phyloP scores from a whole-genome alignment of 192 early-diverging fungal species.

The Umbelopsis ramanniana region DNA sequence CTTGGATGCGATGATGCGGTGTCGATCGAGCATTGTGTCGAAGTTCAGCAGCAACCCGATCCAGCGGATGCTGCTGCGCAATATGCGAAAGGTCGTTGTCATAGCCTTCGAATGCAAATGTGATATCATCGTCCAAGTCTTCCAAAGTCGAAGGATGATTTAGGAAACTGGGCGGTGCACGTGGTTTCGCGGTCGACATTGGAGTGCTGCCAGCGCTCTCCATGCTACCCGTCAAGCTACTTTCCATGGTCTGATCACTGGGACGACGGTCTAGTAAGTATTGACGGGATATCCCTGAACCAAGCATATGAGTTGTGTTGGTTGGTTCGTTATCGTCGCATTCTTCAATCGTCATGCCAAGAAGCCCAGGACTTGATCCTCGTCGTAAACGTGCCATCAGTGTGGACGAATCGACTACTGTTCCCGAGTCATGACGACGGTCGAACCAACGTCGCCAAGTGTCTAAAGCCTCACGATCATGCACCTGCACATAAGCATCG shows the following conservation, averaged over 20 bases:
- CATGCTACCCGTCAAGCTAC: background rate
- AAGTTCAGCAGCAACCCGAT: slow-evolving; percentile 15
- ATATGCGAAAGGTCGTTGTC: background rate
- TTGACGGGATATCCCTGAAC: slow-evolving; percentile 3
- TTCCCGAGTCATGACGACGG: slow-evolving; percentile 12
- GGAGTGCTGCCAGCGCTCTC: background rate
- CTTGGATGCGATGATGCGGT: background rate
- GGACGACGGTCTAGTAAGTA: background rate
- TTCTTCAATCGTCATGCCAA: slow-evolving; percentile 6
- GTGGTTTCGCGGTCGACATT: background rate
- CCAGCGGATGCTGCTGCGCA: slow-evolving; percentile 9
- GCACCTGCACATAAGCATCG: slow-evolving; percentile 39
- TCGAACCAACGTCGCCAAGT: slow-evolving; percentile 36
- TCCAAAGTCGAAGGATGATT: background rate
- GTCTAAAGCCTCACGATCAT: slow-evolving; percentile 26
- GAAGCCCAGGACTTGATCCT: background rate
- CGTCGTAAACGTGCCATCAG: background rate
- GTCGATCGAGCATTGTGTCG: slow-evolving; percentile 12
- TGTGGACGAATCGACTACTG: background rate
- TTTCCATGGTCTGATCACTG: background rate
- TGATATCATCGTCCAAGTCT: slow-evolving; percentile 5
- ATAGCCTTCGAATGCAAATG: slow-evolving; percentile 14
- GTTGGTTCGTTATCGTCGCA: slow-evolving; percentile 4
- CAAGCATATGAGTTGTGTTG: background rate
- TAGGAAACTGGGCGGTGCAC: background rate